Evolutionary conservation across 177 flowering plant genomes (phyloP), one percentile per base, ranked within the genome.

Genomic region (Vitis hybrid): DNA sequence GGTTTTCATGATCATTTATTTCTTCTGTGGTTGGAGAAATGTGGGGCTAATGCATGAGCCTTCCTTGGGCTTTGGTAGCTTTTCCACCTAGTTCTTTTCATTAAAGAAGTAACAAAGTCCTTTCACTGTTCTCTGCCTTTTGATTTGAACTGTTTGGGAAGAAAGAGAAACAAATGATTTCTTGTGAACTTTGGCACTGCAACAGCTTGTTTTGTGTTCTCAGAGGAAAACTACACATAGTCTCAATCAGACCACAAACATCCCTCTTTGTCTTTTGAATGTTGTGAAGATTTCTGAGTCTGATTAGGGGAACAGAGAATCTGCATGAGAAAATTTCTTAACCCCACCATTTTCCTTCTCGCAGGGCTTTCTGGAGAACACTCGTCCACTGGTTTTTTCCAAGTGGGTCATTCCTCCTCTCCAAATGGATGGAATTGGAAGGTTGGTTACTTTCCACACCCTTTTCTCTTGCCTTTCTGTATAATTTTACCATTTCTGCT

Each of bases 131-230:
- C 72, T 49, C 51, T 75, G 68, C 56, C 66, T 74, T 73, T 71
- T 72, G 72, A 67, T 65, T 72, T 13, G 58, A 68, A 77, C 75
- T 72, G 80, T 78, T 80, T 71, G 49, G 81, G 76, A 68, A 67
- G 67, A 77, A 71, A 80, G 72, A 67, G 67, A 66, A 67, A 69
- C 65, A 82, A 78, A 76, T 79, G 74, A 81, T 73, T 71, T 67
- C 62, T 75, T 61, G 68, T 71, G 70, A 72, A 65, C 50, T 75
- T 68, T 73, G 75, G 45, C 51, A 70, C 74, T 56, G 65, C 65
- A 53, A 20, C 62, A 22, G 63, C 69, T 66, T 76, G 76, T 74
- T 78, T 79, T 73, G 70, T 74, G 65, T 59, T 69, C 68, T 65
- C 55, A 69, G 68, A 67, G 77, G 73, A 74, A 73, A 67, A 76